Evolutionary conservation across 768 basidiomycete species (phyloP).

Genomic region (Auricularia auricula-judae): DNA sequence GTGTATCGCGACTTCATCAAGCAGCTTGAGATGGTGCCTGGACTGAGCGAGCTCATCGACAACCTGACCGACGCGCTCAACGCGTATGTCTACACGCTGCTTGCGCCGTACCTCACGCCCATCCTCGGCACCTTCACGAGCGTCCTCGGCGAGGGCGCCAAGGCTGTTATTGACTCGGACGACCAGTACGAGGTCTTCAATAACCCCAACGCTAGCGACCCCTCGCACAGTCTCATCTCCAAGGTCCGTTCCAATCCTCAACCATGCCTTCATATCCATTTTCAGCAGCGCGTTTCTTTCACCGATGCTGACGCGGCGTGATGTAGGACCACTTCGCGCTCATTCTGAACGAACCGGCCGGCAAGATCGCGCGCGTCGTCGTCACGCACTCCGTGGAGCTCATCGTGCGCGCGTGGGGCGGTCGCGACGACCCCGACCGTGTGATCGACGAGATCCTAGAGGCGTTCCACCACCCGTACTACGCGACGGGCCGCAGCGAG

Average conservation of each 20-base stretch:
- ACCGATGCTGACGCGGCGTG: not conserved
- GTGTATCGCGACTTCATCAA: slow-evolving; percentile 40
- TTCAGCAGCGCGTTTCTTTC: not conserved
- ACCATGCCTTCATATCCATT: no score
- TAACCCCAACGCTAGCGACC: slow-evolving; percentile 55
- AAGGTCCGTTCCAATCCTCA: slow-evolving; percentile 30
- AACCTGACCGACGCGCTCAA: slow-evolving; percentile 54
- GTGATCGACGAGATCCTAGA: slow-evolving; percentile 16
- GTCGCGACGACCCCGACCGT: slow-evolving; percentile 6
- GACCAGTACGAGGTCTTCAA: slow-evolving; percentile 63
- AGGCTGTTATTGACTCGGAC: slow-evolving; percentile 55
- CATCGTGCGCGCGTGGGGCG: slow-evolving; percentile 36
- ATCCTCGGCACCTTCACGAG: slow-evolving; percentile 46
- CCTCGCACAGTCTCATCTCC: slow-evolving; percentile 61
- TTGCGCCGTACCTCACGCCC: slow-evolving; percentile 20
- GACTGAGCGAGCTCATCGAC: slow-evolving; percentile 44
- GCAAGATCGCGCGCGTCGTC: slow-evolving; percentile 57
- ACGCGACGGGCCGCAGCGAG: slow-evolving; percentile 37
- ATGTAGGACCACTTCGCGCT: slow-evolving; percentile 58
- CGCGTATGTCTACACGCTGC: slow-evolving; percentile 48
- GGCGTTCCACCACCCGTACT: slow-evolving; percentile 64
- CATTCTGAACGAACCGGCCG: slow-evolving; percentile 65
- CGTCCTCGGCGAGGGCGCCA: slow-evolving; percentile 50
- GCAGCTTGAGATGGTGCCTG: slow-evolving; percentile 58
- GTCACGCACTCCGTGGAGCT: slow-evolving; percentile 50